phyloP scores from a whole-genome alignment of 2,329 filamentous ascomycete species.

The Chaetoscypha palmicola region DNA sequence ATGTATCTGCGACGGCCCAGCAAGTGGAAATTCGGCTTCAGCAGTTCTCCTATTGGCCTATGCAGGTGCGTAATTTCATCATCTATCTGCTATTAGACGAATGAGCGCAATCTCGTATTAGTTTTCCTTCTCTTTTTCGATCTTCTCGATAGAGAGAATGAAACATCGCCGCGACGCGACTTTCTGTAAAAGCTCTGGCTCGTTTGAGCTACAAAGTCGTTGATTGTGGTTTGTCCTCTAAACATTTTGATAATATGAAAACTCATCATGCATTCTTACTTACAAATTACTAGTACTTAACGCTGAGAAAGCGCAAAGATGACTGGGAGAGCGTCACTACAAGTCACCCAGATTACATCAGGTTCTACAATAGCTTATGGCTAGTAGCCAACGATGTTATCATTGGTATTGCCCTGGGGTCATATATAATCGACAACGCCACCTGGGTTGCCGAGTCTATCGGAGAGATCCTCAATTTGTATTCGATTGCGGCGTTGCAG shows the following conservation, averaged over 20 bases:
- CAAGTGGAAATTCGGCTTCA: slow-evolving; percentile 95
- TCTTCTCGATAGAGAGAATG: no score
- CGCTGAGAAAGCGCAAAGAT: slow-evolving; percentile 76
- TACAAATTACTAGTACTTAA: no score
- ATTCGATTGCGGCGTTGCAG: slow-evolving; percentile 82
- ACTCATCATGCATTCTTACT: no score
- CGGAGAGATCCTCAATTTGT: slow-evolving; percentile 65
- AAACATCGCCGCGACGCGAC: no score
- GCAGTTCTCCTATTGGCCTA: slow-evolving; percentile 98
- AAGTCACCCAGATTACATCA: slow-evolving; percentile 94
- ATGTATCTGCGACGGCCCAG: slow-evolving; percentile 92
- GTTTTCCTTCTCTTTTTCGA: no score
- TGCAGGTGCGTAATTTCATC: no score
- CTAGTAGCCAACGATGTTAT: slow-evolving; percentile 98
- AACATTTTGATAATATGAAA: no score
- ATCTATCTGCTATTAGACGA: no score
- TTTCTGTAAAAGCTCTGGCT: no score
- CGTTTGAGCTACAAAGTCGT: no score
- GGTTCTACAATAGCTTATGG: slow-evolving; percentile 98
- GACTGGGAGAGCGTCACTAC: slow-evolving; percentile 95
- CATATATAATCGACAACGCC: slow-evolving; percentile 94
- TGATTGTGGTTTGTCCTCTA: no score
- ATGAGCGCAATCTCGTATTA: no score
- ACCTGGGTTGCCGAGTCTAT: slow-evolving; percentile 76
- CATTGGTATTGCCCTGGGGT: slow-evolving; percentile 91